These are phyloP conservation scores for Nepenthes gracilis DNA, from an alignment of 148 eudicot species.

Conservation along the genomic window DNA sequence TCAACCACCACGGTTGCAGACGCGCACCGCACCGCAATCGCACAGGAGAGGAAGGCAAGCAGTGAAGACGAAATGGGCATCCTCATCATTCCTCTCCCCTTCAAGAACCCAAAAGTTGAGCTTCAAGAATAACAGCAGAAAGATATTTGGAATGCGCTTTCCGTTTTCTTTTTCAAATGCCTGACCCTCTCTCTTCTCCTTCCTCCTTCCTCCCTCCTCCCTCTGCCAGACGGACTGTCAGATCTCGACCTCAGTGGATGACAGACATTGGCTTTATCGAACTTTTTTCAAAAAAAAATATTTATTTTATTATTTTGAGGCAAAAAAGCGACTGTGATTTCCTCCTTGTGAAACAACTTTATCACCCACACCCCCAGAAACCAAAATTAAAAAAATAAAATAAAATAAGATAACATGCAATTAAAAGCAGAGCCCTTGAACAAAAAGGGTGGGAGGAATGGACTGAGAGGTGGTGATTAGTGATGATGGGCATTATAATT, in stretches of 20 bases:
- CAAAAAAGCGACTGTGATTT: slow-evolving; percentile 30
- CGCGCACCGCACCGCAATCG: slow-evolving; percentile 8
- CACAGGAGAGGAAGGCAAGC: slow-evolving; percentile 9
- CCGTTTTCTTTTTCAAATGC: too few relatives aligned
- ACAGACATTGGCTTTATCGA: slow-evolving; percentile 18
- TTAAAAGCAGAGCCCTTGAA: not conserved
- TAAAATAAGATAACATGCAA: too few relatives aligned
- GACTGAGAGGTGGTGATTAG: slow-evolving; percentile 5
- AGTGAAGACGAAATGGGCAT: slow-evolving; percentile 1
- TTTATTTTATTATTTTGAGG: slow-evolving; percentile 5
- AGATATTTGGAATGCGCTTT: slow-evolving; percentile 1
- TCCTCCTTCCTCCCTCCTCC: too few relatives aligned
- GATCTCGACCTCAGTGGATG: slow-evolving; percentile 19
- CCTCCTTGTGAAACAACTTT: slow-evolving; percentile 10
- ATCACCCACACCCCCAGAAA: not conserved
- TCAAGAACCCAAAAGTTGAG: not conserved
- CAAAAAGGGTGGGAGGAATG: slow-evolving; percentile 1
- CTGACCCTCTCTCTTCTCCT: too few relatives aligned
- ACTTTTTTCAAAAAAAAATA: slow-evolving; percentile 7
- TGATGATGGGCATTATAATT: slow-evolving; percentile 60
- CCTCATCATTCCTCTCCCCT: slow-evolving; percentile 2
- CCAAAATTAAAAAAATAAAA: too few relatives aligned
- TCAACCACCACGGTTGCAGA: slow-evolving; percentile 63
- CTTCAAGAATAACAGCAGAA: not conserved
- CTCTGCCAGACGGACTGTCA: not conserved